Percentiles rank a stretch among this genome's conserved stretches.
Conservation (phyloP, 2,329 filamentous ascomycete species). For the Nothomitra cinnamomea region DNA sequence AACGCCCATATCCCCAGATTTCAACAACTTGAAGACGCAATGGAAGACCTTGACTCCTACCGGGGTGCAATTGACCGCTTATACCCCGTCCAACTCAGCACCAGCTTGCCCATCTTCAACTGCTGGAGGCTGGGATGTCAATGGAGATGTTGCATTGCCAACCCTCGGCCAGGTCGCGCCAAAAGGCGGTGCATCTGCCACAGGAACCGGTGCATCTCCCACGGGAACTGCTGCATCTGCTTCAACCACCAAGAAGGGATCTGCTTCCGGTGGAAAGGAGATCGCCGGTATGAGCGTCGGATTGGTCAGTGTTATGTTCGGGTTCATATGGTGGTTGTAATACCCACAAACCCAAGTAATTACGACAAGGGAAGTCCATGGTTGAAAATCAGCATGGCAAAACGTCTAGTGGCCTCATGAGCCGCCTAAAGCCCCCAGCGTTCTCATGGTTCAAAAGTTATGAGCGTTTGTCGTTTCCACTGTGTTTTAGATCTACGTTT, state of each 20-base stretch:
- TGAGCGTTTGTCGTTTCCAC: too few relatives aligned
- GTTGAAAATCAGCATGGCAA: not conserved
- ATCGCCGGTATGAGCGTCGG: constrained; percentile 33
- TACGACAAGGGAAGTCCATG: not conserved
- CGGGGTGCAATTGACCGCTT: constrained; percentile 48
- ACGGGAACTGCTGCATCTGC: constrained; percentile 7
- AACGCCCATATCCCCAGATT: constrained; percentile 57
- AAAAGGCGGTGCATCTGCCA: constrained; percentile 13
- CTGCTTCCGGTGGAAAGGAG: constrained; percentile 29
- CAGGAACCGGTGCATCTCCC: constrained; percentile 5
- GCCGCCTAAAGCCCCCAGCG: too few relatives aligned
- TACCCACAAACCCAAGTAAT: not conserved
- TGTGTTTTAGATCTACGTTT: too few relatives aligned
- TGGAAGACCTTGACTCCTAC: constrained; percentile 59
- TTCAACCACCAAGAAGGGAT: constrained; percentile 22
- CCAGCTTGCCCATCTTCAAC: constrained; percentile 57
- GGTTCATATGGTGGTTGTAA: constrained; percentile 35
- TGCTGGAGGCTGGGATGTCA: constrained; percentile 50
- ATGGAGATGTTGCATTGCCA: constrained; percentile 53
- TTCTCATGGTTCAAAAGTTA: too few relatives aligned
- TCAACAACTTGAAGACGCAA: constrained; percentile 55
- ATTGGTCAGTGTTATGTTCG: constrained; percentile 33
- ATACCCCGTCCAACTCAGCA: constrained; percentile 43
- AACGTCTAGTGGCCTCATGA: too few relatives aligned
- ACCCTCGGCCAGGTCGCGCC: constrained; percentile 39